phyloP scores from a whole-genome alignment of 2,329 filamentous ascomycete species.

The Nemania serpens region DNA sequence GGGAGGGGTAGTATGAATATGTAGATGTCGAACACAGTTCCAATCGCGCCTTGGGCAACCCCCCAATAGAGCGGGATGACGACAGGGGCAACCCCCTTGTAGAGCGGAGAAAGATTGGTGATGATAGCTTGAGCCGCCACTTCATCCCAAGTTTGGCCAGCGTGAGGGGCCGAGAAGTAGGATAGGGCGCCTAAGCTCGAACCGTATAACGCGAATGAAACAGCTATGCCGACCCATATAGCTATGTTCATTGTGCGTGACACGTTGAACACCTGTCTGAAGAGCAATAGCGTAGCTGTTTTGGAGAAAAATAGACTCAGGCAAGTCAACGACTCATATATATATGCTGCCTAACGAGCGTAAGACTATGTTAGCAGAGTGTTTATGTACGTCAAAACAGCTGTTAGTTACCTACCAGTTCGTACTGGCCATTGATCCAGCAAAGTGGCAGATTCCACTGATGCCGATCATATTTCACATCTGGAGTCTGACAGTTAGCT shows the following conservation, averaged over 20 bases:
- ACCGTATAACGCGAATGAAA: neutral
- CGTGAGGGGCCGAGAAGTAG: neutral
- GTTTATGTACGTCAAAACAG: neutral
- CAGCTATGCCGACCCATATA: neutral
- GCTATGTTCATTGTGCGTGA: neutral
- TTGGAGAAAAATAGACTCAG: neutral
- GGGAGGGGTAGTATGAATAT: neutral
- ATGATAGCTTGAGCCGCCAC: neutral
- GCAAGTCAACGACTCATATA: neutral
- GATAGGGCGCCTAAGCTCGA: neutral
- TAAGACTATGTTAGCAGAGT: neutral
- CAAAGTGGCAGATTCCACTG: slow-evolving; percentile 2
- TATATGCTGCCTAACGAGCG: neutral
- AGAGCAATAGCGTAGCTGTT: neutral
- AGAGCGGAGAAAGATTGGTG: neutral
- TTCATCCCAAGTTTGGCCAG: neutral
- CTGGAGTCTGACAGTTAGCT: neutral
- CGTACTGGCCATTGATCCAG: neutral
- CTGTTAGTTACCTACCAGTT: neutral
- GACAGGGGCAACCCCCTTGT: neutral
- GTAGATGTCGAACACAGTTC: slow-evolving; percentile 1
- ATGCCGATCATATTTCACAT: neutral
- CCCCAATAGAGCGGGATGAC: neutral
- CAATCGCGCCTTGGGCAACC: neutral
- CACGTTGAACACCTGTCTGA: neutral